Evolutionary conservation across 2,329 filamentous ascomycete species (phyloP).

Genomic region (Hymenoscyphus albidus): DNA sequence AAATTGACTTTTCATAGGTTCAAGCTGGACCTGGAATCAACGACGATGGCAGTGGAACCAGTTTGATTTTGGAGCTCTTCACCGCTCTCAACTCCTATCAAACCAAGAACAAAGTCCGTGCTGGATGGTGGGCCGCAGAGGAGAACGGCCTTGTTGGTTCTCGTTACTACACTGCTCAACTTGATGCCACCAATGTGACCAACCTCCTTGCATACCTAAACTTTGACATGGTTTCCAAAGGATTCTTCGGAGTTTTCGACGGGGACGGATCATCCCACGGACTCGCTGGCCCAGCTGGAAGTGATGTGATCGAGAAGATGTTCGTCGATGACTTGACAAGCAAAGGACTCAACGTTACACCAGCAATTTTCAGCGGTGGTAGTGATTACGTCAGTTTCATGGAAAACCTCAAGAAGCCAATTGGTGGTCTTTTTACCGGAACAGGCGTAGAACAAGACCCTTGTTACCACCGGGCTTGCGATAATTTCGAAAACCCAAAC

Average conservation of each 20-base stretch:
- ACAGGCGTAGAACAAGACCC: constrained; percentile 16
- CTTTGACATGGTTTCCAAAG: constrained; percentile 64
- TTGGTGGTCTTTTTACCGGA: constrained; percentile 18
- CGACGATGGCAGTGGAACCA: constrained; percentile 59
- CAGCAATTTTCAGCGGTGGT: constrained; percentile 12
- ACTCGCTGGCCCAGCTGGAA: constrained; percentile 50
- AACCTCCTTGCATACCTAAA: constrained; percentile 59
- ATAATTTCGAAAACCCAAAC: constrained; percentile 17
- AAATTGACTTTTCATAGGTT: constrained; percentile 32
- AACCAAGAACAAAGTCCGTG: constrained; percentile 58
- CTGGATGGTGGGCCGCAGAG: constrained; percentile 62
- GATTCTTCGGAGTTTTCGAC: constrained; percentile 49
- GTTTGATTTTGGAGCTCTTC: constrained; percentile 56
- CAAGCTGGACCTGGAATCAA: constrained; percentile 61
- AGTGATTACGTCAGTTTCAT: constrained; percentile 18
- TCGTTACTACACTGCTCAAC: constrained; percentile 50
- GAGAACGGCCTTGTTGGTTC: constrained; percentile 61
- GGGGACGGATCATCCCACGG: constrained; percentile 54
- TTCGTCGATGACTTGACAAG: constrained; percentile 39
- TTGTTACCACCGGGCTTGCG: constrained; percentile 21
- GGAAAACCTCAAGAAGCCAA: constrained; percentile 14
- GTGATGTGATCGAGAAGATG: constrained; percentile 49
- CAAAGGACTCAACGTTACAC: constrained; percentile 14
- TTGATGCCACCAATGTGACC: constrained; percentile 45
- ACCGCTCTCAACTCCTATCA: constrained; percentile 53